Evolutionary conservation across 2,329 filamentous ascomycete species (phyloP), one percentile per base, ranked within the genome.

Genomic region (Trichoderma brevicompactum): DNA sequence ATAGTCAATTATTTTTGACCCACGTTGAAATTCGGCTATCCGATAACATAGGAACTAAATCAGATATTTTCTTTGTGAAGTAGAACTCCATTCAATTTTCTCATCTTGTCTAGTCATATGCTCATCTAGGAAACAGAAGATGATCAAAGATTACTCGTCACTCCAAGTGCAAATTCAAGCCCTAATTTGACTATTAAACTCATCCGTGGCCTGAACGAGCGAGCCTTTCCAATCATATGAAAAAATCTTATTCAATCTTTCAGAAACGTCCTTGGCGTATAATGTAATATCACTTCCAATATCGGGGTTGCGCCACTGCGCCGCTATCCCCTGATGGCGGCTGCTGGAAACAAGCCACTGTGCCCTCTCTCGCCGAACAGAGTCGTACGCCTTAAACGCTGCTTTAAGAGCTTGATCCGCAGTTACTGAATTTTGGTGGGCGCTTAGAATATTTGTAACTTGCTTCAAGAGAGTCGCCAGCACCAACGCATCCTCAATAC

Each of bases 401-500:
- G 41, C 41, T 34, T 58, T 13, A 23, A 58, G 41, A 7, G 41
- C 8, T 5, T 8, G 46, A 13, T 41, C 28, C 12, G 36, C 36
- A 4, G 23, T 34, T 8, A 40, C 41, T 4, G 12, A 7, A 1
- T 61, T 15, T 32, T 53, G 50, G 13, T 58, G 6, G 1, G n/a
- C 5, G 10, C 19, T 44, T 9, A 2, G 17, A 19, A 19, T 15
- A 2, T 43, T 36, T n/a, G 28, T 5, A 13, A 17, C 52, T 7
- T 15, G 17, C n/a, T 48, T 43, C 8, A 66, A 8, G 5, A 66
- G 59, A 2, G 50, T 50, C 7, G 59, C 56, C 7, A 66, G 9
- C 3, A 48, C 48, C 13, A 69, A 17, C 1, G 70, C 71, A 17
- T 74, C 72, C n/a, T 74, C 72, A 4, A 74, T 68, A 1, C 69